A percentile compares a stretch with the other conserved stretches of the same genome.
phyloP scores from a whole-genome alignment of 371 early-diverging fungal species.

The Mucor piriformis region DNA sequence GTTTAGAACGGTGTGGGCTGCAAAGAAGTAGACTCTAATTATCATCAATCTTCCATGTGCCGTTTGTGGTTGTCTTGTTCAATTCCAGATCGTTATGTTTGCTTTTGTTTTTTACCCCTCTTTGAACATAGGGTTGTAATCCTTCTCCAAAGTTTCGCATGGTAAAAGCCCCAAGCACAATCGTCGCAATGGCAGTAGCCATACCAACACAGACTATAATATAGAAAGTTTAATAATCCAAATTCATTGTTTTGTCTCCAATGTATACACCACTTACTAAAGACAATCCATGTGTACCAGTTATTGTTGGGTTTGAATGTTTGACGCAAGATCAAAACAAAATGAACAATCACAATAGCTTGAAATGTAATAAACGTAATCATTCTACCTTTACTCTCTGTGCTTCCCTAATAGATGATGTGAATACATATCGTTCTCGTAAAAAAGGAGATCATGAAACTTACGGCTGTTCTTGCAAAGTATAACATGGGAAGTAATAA shows the following conservation, averaged over 20 bases:
- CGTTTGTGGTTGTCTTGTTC: slow-evolving; percentile 30
- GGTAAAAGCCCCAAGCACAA: slow-evolving; percentile 33
- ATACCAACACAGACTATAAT: slow-evolving; percentile 24
- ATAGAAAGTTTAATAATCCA: background rate
- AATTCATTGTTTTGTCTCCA: background rate
- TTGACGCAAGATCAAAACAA: slow-evolving; percentile 38
- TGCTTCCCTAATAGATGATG: slow-evolving; percentile 28
- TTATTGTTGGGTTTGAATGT: slow-evolving; percentile 44
- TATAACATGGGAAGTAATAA: slow-evolving; percentile 48
- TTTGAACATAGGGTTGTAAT: slow-evolving; percentile 33
- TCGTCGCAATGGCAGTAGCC: slow-evolving; percentile 30
- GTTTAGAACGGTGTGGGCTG: no score
- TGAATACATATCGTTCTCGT: background rate
- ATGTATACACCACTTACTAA: slow-evolving; percentile 29
- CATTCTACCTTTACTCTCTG: slow-evolving; percentile 46
- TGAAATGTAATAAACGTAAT: slow-evolving; percentile 44
- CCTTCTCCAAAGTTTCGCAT: slow-evolving; percentile 54
- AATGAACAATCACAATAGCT: slow-evolving; percentile 41
- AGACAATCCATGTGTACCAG: slow-evolving; percentile 55
- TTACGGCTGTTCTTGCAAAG: slow-evolving; percentile 50
- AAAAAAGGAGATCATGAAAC: background rate
- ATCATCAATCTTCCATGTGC: slow-evolving; percentile 50
- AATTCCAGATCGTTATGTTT: slow-evolving; percentile 38
- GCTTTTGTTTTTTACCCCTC: slow-evolving; percentile 34
- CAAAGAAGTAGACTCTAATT: background rate